These are phyloP conservation scores for Capsicum baccatum DNA, from an alignment of 257 asterid genomes.

Conservation along the genomic window DNA sequence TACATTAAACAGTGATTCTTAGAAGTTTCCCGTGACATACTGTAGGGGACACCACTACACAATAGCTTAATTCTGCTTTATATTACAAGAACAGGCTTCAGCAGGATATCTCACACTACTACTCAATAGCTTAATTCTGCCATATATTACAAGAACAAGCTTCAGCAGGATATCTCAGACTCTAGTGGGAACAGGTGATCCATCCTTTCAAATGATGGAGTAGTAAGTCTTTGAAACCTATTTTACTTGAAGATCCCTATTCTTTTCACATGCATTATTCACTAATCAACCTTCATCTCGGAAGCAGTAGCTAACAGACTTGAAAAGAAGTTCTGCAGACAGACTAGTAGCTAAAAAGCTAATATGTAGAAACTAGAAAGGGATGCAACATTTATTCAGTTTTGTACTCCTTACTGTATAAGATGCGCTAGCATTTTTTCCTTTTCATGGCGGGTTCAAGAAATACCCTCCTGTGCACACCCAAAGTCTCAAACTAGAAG, in stretches of 20 bases:
- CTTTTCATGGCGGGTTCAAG: constrained; percentile 6
- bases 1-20: background rate
- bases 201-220: background rate
- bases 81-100: background rate
- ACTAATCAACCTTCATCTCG: background rate
- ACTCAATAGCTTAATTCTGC: background rate
- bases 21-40: background rate
- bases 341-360: background rate
- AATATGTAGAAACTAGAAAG: background rate
- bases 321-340: background rate
- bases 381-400: background rate
- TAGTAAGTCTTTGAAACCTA: background rate
- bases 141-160: background rate
- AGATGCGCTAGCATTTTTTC: constrained; percentile 15
- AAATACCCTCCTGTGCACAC: background rate
- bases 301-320: constrained; percentile 6
- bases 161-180: background rate
- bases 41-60: constrained; percentile 7
- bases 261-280: background rate
- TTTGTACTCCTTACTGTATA: constrained; percentile 1
- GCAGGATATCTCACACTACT: background rate
- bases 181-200: background rate
- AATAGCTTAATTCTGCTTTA: background rate
- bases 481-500: background rate
- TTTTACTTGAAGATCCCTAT: background rate